Evolutionary conservation across 441 rosid genomes (phyloP).

Genomic region (Mallotus japonicus): DNA sequence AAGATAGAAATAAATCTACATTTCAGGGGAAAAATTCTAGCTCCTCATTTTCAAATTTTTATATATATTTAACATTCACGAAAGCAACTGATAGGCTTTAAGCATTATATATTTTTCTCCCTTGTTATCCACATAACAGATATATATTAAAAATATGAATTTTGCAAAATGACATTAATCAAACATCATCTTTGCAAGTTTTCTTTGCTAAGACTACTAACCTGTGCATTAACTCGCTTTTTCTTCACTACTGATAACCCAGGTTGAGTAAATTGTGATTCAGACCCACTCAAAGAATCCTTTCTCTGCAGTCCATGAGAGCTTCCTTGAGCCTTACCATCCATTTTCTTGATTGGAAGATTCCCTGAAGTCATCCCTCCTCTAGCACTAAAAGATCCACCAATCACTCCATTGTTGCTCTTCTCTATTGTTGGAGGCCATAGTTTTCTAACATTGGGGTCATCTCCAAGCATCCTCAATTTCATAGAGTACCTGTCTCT

Average conservation of each 20-base stretch:
- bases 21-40: background rate
- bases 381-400: conserved; percentile 52
- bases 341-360: conserved; percentile 60
- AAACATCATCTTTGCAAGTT: background rate
- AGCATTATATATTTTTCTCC: background rate
- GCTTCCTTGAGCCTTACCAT: conserved; percentile 63
- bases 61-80: background rate
- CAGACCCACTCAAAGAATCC: conserved; percentile 65
- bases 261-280: conserved; percentile 72
- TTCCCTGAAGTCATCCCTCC: conserved; percentile 59
- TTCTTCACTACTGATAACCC: conserved; percentile 71
- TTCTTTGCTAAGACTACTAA: conserved; percentile 33
- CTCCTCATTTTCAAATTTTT: background rate
- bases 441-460: conserved; percentile 55
- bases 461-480: conserved; percentile 90
- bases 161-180: conserved; percentile 11
- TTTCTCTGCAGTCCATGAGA: conserved; percentile 70
- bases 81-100: background rate
- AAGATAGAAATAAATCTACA: conserved; percentile 2
- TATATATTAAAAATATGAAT: background rate
- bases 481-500: conserved; percentile 79
- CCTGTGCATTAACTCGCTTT: conserved; percentile 92
- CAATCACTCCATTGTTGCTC: conserved; percentile 47
- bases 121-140: background rate
- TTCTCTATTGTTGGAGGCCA: conserved; percentile 62